These are phyloP conservation scores for Sextonia rubra DNA, from an alignment of 164 flowering plant species.

Conservation along the genomic window DNA sequence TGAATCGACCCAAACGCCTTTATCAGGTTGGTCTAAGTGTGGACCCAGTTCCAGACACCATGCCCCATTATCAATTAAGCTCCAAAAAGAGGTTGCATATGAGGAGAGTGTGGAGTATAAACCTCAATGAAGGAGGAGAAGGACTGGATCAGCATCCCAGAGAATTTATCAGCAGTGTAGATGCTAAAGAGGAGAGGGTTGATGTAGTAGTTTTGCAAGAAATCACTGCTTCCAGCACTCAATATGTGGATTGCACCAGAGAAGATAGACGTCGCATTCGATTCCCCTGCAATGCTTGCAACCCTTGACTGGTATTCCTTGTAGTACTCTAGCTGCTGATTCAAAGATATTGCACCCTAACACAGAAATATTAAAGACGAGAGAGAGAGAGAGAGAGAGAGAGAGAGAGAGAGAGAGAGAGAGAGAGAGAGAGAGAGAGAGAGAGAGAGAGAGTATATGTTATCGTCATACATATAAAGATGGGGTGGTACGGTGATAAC, in stretches of 20 bases:
- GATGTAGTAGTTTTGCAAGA: slow-evolving; percentile 40
- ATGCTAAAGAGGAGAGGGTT: slow-evolving; percentile 38
- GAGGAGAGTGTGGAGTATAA: too few relatives aligned
- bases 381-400: background rate
- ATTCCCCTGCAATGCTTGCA: slow-evolving; percentile 41
- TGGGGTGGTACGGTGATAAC: slow-evolving; percentile 62
- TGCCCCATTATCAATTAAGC: too few relatives aligned
- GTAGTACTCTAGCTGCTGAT: slow-evolving; percentile 64
- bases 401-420: background rate
- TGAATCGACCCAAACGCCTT: too few relatives aligned
- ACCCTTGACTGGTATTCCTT: slow-evolving; percentile 59
- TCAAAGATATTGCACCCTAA: slow-evolving; percentile 56
- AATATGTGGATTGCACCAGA: slow-evolving; percentile 62
- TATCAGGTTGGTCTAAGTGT: too few relatives aligned
- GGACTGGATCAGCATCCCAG: slow-evolving; percentile 53
- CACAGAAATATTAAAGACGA: background rate
- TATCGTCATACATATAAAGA: slow-evolving; percentile 43
- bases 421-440: slow-evolving; percentile 5
- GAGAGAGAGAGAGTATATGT: slow-evolving; percentile 10
- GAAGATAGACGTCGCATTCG: slow-evolving; percentile 44
- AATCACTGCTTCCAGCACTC: slow-evolving; percentile 87
- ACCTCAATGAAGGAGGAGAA: slow-evolving; percentile 68
- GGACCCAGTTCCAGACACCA: too few relatives aligned
- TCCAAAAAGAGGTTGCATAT: too few relatives aligned
- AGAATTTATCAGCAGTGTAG: slow-evolving; percentile 54